These are phyloP conservation scores for Rhynchosporium agropyri DNA, from an alignment of 2,329 filamentous ascomycete genomes.

Conservation along the genomic window DNA sequence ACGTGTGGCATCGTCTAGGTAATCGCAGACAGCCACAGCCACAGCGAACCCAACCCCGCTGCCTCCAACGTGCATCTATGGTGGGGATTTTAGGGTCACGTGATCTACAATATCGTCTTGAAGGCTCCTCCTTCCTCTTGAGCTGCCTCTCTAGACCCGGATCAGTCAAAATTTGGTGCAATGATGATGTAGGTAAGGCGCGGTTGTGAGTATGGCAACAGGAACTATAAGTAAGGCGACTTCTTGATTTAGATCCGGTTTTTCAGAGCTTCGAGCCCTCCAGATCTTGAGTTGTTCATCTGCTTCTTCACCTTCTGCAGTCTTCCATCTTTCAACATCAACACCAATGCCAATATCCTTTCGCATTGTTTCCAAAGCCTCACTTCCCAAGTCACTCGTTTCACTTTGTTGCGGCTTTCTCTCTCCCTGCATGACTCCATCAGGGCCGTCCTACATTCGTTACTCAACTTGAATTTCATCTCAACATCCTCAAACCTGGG, in stretches of 20 bases:
- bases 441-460: neutral
- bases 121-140: slow-evolving; percentile 10
- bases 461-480: neutral
- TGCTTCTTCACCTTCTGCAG: slow-evolving; percentile 1
- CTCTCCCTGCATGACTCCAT: neutral
- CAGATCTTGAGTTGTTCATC: neutral
- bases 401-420: slow-evolving; percentile 6
- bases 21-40: neutral
- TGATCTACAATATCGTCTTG: neutral
- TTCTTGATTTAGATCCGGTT: neutral
- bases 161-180: neutral
- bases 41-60: slow-evolving; percentile 19
- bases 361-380: slow-evolving; percentile 3
- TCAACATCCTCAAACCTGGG: neutral
- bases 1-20: slow-evolving; percentile 28
- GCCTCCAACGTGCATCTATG: slow-evolving; percentile 17
- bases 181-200: neutral
- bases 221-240: slow-evolving; percentile 1
- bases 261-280: neutral
- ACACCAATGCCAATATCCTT: slow-evolving; percentile 13
- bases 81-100: slow-evolving; percentile 15
- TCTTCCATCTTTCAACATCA: slow-evolving; percentile 15
- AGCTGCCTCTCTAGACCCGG: neutral
- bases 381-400: slow-evolving; percentile 19
- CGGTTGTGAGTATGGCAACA: neutral